Conservation (phyloP, 805 yeast genomes). For the Wickerhamiella occidentalis region DNA sequence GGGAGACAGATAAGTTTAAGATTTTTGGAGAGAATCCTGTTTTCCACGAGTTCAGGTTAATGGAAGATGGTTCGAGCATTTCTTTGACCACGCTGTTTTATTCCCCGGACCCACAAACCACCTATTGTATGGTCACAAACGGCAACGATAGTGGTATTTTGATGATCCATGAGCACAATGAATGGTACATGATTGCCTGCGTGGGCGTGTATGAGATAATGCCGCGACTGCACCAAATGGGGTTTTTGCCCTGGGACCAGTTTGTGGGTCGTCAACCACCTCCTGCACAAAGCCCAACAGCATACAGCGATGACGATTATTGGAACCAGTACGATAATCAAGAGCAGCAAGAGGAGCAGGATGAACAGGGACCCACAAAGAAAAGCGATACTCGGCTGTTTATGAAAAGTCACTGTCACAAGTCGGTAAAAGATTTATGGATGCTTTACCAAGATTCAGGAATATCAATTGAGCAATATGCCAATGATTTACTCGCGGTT, state of each 20-base stretch:
- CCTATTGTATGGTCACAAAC: slow-evolving; percentile 13
- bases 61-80: neutral
- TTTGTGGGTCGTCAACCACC: neutral
- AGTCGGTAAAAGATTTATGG: slow-evolving; percentile 4
- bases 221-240: slow-evolving; percentile 7
- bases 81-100: slow-evolving; percentile 7
- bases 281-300: neutral
- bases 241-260: neutral
- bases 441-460: slow-evolving; percentile 1
- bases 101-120: slow-evolving; percentile 16
- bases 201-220: slow-evolving; percentile 11
- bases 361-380: neutral
- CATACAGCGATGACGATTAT: slow-evolving; percentile 13
- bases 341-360: slow-evolving; percentile 3
- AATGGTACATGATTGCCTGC: slow-evolving; percentile 19
- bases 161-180: slow-evolving; percentile 12
- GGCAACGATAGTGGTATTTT: slow-evolving; percentile 12
- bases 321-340: slow-evolving; percentile 15
- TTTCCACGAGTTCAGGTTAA: slow-evolving; percentile 7
- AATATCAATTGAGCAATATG: slow-evolving; percentile 8
- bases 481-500: neutral
- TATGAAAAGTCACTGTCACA: slow-evolving; percentile 4
- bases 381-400: neutral
- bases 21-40: slow-evolving; percentile 2
- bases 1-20: slow-evolving; percentile 7